Evolutionary conservation across 2,329 filamentous ascomycete genomes (phyloP), one percentile per base, ranked within the genome.

Genomic region (Calonectria pteridis): DNA sequence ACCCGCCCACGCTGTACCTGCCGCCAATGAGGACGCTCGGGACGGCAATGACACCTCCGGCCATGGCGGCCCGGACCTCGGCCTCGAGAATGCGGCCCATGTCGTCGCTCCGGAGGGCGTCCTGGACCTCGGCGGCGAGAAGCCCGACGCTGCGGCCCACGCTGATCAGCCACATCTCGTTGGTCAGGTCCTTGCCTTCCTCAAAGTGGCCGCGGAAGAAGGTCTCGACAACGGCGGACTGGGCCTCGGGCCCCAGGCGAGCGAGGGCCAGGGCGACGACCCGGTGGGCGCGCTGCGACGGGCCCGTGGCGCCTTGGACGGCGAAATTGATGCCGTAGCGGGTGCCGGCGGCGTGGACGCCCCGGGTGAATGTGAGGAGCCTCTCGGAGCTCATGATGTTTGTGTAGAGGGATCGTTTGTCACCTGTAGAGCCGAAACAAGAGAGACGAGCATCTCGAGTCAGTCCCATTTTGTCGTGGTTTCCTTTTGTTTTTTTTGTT

Each of bases 11-110:
- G 76, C 92, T 89, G 83, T 91, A 95, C 79, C 87, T 86, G 1
- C 88, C 91, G 80, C 95, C 93, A 65, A 96, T 88, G 2, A 91
- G 92, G 79, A 94, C 94, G 77, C 93, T 92, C 20, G 94, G 94
- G 77, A 96, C 94, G 0, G 94, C 94, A 71, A 87, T 87, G 67
- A 96, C 84, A 9, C 83, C 83, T 6, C 78, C 75, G 14, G 77
- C 74, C 29, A 78, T 77, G 51, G 84, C 83, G 10, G 59, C 74
- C 53, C 79, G 68, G 1, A 82, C 82, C 71, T 84, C 80, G 10
- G 77, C 77, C 72, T 86, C 83, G 18, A 86, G 77, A 11, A 73
- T 62, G 14, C 76, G 67, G 2, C 77, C 83, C 20, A 76, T 75
- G 28, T 80, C 78, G 33, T 82, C 80, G 43, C 82, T 80, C 26